phyloP scores from a whole-genome alignment of 2,329 filamentous ascomycete genomes.

The Myrmaecium sp. region DNA sequence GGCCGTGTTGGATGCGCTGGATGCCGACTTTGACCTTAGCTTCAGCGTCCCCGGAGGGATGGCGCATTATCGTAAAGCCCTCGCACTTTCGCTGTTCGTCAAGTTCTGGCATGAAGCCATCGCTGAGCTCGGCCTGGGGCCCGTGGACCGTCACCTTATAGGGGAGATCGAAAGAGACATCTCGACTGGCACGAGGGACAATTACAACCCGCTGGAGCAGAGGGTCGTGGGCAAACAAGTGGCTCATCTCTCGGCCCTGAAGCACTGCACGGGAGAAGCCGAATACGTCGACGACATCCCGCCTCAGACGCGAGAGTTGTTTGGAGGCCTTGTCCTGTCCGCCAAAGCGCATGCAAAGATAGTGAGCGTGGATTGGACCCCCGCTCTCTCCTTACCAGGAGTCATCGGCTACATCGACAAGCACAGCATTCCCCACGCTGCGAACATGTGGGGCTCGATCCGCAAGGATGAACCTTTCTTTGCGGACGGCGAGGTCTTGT shows the following conservation, averaged over 20 bases:
- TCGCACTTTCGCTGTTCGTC: constrained; percentile 88
- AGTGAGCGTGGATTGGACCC: constrained; percentile 55
- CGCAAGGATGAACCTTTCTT: constrained; percentile 73
- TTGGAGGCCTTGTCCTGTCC: constrained; percentile 73
- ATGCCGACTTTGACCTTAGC: constrained; percentile 65
- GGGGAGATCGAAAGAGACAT: constrained; percentile 70
- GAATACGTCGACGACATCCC: constrained; percentile 94
- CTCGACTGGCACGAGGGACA: constrained; percentile 61
- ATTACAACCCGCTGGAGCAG: constrained; percentile 62
- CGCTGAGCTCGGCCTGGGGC: constrained; percentile 36
- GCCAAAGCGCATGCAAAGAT: constrained; percentile 77
- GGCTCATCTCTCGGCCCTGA: constrained; percentile 73
- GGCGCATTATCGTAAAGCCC: constrained; percentile 81
- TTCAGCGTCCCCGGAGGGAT: constrained; percentile 90
- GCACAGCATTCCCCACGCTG: constrained; percentile 57
- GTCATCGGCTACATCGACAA: constrained; percentile 74
- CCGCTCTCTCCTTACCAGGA: constrained; percentile 69
- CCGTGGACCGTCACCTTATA: constrained; percentile 53
- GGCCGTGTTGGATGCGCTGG: constrained; percentile 66
- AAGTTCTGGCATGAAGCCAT: constrained; percentile 89
- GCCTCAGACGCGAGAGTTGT: constrained; percentile 65
- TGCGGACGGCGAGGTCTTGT: constrained; percentile 71
- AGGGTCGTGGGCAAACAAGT: constrained; percentile 69
- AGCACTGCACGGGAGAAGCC: constrained; percentile 83
- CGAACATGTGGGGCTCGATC: constrained; percentile 85